Base-by-base conservation (phyloP, 2,329 filamentous ascomycete species). In the Alternaria sp. region DNA sequence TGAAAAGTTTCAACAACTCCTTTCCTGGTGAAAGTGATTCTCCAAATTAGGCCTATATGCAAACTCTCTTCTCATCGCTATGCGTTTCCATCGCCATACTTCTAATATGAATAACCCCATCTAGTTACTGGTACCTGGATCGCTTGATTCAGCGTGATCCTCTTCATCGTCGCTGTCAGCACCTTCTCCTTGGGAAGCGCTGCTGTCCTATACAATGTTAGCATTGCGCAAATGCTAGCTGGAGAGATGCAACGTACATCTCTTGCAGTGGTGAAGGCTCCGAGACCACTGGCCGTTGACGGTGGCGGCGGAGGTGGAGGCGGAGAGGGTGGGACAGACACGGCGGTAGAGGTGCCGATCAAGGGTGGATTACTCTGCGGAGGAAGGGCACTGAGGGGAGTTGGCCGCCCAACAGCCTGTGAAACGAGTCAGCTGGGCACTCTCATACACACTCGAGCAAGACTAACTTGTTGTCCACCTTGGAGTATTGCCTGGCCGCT, bases 181-280 rank as follows among this genome's bases (percentile, higher is more conserved):
- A 3, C 3, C n/a, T 18, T 41, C 8, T 3, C 3, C 37, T 6
- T 41, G 37, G 5, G 37, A 11, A 41, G 15, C n/a, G n/a, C 37
- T 18, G 37, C 1, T 5, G 0, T 18, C 5, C 37, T 41, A 41
- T 6, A 41, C 15, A 18, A 41, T 41, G 37, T 41, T 3, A 41
- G 37, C 9, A 5, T 1, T 0, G 33, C 15, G 15, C 15, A 3
- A 8, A 41, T 5, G 4, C 0, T 4, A 41, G n/a, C 2, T 10
- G 3, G 8, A 41, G 15, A 10, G 15, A 41, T n/a, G 8, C 33
- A 18, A 41, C 33, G 33, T 41, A 41, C 37, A 18, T 18, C 5
- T 30, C 28, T 30, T 11, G 26, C 9, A 28, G 26, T 28, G 26
- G 26, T 12, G 10, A 12, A 12, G 26, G 26, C 4, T 28, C 4